Conservation (phyloP, 2,329 filamentous ascomycete genomes). For the Xylariaceae sp. region DNA sequence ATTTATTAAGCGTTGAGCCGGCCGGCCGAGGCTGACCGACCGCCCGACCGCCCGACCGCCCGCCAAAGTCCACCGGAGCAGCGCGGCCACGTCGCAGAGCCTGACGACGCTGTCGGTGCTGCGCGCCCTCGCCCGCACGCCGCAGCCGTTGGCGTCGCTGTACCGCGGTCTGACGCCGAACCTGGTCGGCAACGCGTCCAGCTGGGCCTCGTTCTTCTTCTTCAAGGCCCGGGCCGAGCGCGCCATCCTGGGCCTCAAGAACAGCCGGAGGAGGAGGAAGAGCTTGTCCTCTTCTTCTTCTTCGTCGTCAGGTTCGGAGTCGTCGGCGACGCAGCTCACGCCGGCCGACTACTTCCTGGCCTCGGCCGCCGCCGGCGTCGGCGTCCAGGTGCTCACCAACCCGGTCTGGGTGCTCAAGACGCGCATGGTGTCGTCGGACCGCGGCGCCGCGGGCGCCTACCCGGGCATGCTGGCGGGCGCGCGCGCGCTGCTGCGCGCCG, state of each 20-base stretch:
- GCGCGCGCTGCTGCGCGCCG: constrained; percentile 55
- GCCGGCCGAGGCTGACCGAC: too few species aligned
- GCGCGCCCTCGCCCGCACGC: constrained; percentile 38
- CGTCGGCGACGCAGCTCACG: constrained; percentile 31
- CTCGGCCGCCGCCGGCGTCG: constrained; percentile 60
- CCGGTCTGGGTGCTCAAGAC: constrained; percentile 98
- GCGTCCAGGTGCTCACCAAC: constrained; percentile 80
- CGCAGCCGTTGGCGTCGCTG: constrained; percentile 58
- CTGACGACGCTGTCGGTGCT: constrained; percentile 46
- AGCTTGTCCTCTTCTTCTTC: too few species aligned
- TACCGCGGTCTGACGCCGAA: constrained; percentile 91
- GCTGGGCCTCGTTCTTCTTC: constrained; percentile 91
- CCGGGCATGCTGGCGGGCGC: constrained; percentile 67
- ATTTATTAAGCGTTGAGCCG: too few species aligned
- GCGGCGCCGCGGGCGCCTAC: constrained; percentile 69
- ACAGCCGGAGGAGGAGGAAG: too few species aligned
- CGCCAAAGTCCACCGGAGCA: constrained; percentile 40
- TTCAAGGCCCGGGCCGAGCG: constrained; percentile 53
- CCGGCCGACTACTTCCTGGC: constrained; percentile 74
- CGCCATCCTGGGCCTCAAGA: constrained; percentile 30
- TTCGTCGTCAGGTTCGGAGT: constrained; percentile 5
- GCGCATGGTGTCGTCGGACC: constrained; percentile 84
- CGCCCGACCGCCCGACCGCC: constrained; percentile 6
- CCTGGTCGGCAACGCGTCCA: constrained; percentile 79
- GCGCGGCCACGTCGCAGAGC: constrained; percentile 28